phyloP scores from a whole-genome alignment of 805 yeast genomes.

The Dipodascopsis tothii region DNA sequence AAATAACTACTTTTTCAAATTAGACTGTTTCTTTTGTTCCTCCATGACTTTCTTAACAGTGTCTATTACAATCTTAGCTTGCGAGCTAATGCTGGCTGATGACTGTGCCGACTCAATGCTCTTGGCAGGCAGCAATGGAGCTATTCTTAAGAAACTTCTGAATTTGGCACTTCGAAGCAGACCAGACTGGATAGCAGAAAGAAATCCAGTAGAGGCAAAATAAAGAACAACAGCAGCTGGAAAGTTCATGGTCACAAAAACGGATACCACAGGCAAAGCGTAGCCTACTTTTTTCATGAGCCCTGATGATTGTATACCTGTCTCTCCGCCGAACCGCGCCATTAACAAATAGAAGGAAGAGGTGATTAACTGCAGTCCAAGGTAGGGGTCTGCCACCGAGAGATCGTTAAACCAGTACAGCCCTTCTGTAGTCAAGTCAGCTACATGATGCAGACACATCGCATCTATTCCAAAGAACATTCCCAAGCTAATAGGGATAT shows the following conservation, averaged over 20 bases:
- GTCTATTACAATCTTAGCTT: not conserved
- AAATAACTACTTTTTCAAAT: no score
- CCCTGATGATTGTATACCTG: conserved; percentile 68
- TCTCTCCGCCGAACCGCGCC: conserved; percentile 74
- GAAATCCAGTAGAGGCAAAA: conserved; percentile 71
- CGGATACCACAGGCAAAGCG: conserved; percentile 68
- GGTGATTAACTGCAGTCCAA: conserved; percentile 76
- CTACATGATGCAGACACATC: conserved; percentile 78
- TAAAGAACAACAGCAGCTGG: conserved; percentile 81
- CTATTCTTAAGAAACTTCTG: conserved; percentile 51
- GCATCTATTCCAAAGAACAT: conserved; percentile 78
- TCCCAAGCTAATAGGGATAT: conserved; percentile 80
- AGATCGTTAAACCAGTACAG: conserved; percentile 76
- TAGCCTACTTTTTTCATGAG: conserved; percentile 62
- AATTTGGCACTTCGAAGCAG: conserved; percentile 52
- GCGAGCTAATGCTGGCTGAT: not conserved
- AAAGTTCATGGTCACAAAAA: conserved; percentile 80
- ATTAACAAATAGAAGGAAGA: conserved; percentile 57
- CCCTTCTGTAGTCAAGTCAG: conserved; percentile 74
- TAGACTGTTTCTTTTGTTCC: not conserved
- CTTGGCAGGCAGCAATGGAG: conserved; percentile 42
- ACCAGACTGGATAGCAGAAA: conserved; percentile 65
- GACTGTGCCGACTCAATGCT: not conserved
- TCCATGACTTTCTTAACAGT: not conserved
- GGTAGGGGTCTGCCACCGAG: conserved; percentile 79